Base-by-base conservation (phyloP, 106 monocot genomes). In the Allium sativum region DNA sequence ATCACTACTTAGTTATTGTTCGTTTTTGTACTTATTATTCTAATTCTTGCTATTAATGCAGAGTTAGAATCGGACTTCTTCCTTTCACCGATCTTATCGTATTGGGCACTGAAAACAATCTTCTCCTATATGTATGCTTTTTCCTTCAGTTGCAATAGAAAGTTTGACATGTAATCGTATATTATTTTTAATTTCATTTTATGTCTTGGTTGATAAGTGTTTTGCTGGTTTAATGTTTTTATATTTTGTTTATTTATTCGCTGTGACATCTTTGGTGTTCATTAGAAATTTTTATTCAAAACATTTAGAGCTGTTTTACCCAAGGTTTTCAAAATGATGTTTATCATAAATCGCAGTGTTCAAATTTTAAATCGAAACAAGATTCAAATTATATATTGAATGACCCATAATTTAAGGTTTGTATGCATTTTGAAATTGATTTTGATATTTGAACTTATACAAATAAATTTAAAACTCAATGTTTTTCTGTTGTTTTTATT, bases 101-200 rank as follows among this genome's bases (percentile, higher is more conserved):
- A 16, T 71, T 96, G 66, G 61, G 66, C 31, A 69, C 81, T 55
- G 90, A 96, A 54, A 78, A 76, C 56, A 45, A 21, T 62, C 84
- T 96, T 56, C 74, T 87, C 60, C 82, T 96, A 48, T 87, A 91
- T 74, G 96, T 96, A 84, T 69, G 84, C 31, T 64, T 16, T 54
- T 9, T 9, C 48, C 11, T 52, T 22, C 42, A 12, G 40, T 47
- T 15, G 31, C 31, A 0, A 5, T 31, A 31, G 31, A 31, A 31
- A 31, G 1, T 31, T 31, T 31, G 31, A 31, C 31, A 2, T 31
- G 31, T 31, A 31, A 31, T 31, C 31, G 31, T 31, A 31, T 31
- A 54, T 6, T 52, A 8, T 42, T 12, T 41, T 50, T 44, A 16
- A 21, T 55, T 59, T 21, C 17, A 64, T 42, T 64, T 43, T 6